Conservation (phyloP, 768 basidiomycete species). For the Stropharia rugosoannulata region DNA sequence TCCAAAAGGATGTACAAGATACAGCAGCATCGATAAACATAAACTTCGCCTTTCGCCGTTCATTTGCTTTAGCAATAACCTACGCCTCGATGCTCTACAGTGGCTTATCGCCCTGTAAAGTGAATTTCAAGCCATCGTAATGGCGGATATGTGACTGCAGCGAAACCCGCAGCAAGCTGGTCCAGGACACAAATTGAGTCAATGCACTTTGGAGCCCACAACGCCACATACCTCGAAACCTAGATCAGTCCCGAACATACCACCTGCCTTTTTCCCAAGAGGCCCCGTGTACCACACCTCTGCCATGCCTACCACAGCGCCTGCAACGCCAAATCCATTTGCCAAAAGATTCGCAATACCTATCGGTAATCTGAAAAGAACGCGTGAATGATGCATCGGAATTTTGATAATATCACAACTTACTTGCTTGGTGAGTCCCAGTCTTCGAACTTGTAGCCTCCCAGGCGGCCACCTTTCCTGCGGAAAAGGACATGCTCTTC, state of each 20-base stretch:
- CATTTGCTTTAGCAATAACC: too few relatives aligned
- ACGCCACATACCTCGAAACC: conserved; percentile 14
- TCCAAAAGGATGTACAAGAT: too few relatives aligned
- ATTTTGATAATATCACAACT: background rate
- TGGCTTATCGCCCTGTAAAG: conserved; percentile 11
- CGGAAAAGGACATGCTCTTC: conserved; percentile 17
- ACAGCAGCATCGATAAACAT: too few relatives aligned
- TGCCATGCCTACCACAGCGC: conserved; percentile 16
- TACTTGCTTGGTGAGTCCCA: conserved; percentile 14
- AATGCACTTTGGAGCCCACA: background rate
- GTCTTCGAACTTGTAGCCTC: conserved; percentile 16
- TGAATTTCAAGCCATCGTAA: conserved; percentile 15
- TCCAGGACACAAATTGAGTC: background rate
- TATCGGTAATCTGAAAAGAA: conserved; percentile 8
- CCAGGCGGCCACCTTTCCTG: conserved; percentile 11
- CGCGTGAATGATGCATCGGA: background rate
- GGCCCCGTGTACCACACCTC: conserved; percentile 18
- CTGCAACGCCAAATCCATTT: conserved; percentile 13
- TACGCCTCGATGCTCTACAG: background rate
- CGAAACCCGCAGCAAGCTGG: conserved; percentile 14
- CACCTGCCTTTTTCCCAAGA: conserved; percentile 14
- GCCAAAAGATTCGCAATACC: conserved; percentile 13
- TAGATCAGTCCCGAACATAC: conserved; percentile 14
- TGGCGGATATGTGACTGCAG: conserved; percentile 13
- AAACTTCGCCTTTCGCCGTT: too few relatives aligned